Evolutionary conservation across 192 early-diverging fungal species (phyloP).

Genomic region (Dimargaris verticillata): DNA sequence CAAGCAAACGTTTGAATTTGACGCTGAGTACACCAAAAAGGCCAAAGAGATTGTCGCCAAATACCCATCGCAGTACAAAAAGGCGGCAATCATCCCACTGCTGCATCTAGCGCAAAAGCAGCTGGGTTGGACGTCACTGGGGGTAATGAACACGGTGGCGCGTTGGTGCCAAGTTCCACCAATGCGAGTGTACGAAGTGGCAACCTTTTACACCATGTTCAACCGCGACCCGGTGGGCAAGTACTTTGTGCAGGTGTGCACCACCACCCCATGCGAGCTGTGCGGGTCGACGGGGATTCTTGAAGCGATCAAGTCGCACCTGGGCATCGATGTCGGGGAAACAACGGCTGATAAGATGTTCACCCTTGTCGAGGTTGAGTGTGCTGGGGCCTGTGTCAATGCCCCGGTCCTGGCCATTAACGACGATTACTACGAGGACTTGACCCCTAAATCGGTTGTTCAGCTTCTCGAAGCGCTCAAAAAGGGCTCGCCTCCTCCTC

Average conservation of each 20-base stretch:
- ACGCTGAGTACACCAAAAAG: constrained; percentile 53
- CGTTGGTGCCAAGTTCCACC: constrained; percentile 87
- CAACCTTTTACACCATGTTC: constrained; percentile 99
- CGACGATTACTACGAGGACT: constrained; percentile 98
- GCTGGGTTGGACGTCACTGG: constrained; percentile 80
- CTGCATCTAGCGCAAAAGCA: constrained; percentile 93
- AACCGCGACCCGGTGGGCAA: constrained; percentile 97
- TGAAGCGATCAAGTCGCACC: constrained; percentile 66
- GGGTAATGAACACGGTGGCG: constrained; percentile 95
- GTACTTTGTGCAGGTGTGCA: constrained; percentile 97
- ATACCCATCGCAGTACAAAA: constrained; percentile 97
- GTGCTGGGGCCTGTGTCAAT: constrained; percentile 96
- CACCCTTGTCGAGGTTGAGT: constrained; percentile 98
- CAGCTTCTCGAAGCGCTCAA: constrained; percentile 78
- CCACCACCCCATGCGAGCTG: constrained; percentile 93
- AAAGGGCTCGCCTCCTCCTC: constrained; percentile 54
- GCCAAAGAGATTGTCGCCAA: constrained; percentile 77
- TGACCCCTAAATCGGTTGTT: constrained; percentile 77
- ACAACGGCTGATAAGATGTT: constrained; percentile 88
- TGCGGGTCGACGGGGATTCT: constrained; percentile 86
- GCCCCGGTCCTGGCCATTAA: constrained; percentile 95
- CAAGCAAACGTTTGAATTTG: constrained; percentile 73
- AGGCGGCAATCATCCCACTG: constrained; percentile 88
- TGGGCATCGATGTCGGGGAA: constrained; percentile 86
- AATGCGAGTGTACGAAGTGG: constrained; percentile 99